Conservation (phyloP, 2,329 filamentous ascomycete species). For the Piedraia hortae region DNA sequence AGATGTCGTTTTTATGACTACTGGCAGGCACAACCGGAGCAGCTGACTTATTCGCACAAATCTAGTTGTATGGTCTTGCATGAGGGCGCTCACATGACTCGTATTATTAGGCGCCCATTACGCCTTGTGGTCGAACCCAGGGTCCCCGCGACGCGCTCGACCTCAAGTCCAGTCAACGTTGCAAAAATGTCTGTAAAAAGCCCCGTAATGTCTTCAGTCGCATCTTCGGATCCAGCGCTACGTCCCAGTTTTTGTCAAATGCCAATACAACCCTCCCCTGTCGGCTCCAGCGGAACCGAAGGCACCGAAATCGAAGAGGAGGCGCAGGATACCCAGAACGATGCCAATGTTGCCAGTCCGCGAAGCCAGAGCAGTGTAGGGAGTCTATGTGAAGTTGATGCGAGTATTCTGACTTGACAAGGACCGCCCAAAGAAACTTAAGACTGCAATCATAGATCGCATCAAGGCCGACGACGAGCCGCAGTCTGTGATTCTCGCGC, state of each 20-base stretch:
- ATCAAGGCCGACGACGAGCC: slow-evolving; percentile 44
- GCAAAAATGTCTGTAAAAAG: too few relatives aligned
- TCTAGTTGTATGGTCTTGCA: too few relatives aligned
- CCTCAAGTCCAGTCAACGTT: too few relatives aligned
- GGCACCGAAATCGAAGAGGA: slow-evolving; percentile 68
- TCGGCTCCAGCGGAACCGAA: slow-evolving; percentile 62
- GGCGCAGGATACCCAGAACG: slow-evolving; percentile 25
- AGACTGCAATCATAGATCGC: slow-evolving; percentile 17
- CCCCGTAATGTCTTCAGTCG: too few relatives aligned
- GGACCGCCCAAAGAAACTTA: slow-evolving; percentile 17
- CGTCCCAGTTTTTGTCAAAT: slow-evolving; percentile 27
- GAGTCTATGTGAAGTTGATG: slow-evolving; percentile 3
- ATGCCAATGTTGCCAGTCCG: slow-evolving; percentile 8
- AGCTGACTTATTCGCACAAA: too few relatives aligned
- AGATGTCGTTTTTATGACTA: too few relatives aligned
- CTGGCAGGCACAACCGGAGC: too few relatives aligned
- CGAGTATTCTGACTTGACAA: slow-evolving; percentile 4
- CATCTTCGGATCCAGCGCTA: too few relatives aligned
- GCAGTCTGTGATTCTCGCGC: slow-evolving; percentile 74
- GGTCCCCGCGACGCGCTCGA: too few relatives aligned
- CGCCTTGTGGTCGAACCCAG: too few relatives aligned
- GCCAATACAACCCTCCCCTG: slow-evolving; percentile 53
- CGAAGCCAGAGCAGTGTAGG: slow-evolving; percentile 8
- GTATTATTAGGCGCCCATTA: too few relatives aligned
- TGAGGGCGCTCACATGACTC: too few relatives aligned